phyloP scores from a whole-genome alignment of 805 yeast genomes.

The Candida peoriensis region DNA sequence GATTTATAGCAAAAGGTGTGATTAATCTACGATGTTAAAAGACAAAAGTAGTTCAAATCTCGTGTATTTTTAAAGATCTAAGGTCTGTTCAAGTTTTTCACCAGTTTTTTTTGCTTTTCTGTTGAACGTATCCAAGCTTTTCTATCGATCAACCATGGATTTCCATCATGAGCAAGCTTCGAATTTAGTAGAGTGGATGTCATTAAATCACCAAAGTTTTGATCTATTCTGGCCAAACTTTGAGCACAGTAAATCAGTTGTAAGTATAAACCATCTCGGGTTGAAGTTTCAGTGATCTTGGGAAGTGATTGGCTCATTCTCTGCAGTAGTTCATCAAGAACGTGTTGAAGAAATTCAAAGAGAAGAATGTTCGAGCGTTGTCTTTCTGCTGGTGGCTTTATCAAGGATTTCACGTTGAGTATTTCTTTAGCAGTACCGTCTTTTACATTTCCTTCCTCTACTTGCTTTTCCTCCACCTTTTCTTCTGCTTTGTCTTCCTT shows the following conservation, averaged over 20 bases:
- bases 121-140: conserved; percentile 35
- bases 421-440: conserved; percentile 1
- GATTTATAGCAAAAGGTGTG: no score
- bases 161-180: conserved; percentile 4
- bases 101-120: neutral
- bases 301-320: conserved; percentile 29
- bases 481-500: conserved; percentile 1
- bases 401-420: conserved; percentile 10
- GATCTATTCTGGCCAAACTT: conserved; percentile 66
- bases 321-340: conserved; percentile 27
- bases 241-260: conserved; percentile 89
- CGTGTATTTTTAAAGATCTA: no score
- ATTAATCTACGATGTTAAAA: no score
- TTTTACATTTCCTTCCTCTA: neutral
- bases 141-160: conserved; percentile 24
- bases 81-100: neutral
- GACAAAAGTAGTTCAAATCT: no score
- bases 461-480: conserved; percentile 2
- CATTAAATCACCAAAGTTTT: conserved; percentile 60
- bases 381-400: conserved; percentile 9
- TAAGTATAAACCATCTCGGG: conserved; percentile 62
- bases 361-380: conserved; percentile 25
- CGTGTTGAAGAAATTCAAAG: conserved; percentile 32
- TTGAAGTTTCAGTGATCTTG: conserved; percentile 33
- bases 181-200: conserved; percentile 32